Base-by-base conservation (phyloP, 2,329 filamentous ascomycete species). In the Fusarium praegraminearum region DNA sequence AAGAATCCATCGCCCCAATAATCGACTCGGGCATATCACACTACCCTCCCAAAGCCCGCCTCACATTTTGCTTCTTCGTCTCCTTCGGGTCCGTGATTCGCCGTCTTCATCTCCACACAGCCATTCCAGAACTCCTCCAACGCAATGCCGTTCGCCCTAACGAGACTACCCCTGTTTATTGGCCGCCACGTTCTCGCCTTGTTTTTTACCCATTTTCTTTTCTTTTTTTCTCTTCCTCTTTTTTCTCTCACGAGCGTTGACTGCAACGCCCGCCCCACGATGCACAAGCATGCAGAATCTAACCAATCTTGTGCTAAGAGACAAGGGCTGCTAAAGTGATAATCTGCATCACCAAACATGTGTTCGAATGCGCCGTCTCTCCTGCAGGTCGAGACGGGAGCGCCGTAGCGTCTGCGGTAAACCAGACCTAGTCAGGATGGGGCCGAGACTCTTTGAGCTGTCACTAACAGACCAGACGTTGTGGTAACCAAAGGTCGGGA, bases 71-170 rank as follows among this genome's bases (percentile, higher is more conserved):
- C 20, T 38, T 22, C 18, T 55, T 47, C 3, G 6, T 46, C 7
- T 5, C 9, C 26, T 33, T 35, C 26, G 15, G 24, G 11, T 35
- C 24, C 49, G 11, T 64, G 47, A 67, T 72, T 73, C 40, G 68
- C 40, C 30, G 15, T 44, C 38, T 32, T 35, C 35, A 50, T 66
- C 66, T 55, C 67, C 67, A 63, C 67, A 57, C 62, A 63, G 49
- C 57, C 57, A 57, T 68, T 65, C 57, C 65, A 57, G 45, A 54
- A 38, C 41, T 50, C 58, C 41, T 18, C 64, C 61, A 67, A 65
- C 58, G 69, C 66, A 62, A 73, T 75, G 70, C 73, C 73, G 73
- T 75, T 75, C 73, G 73, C 73, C 73, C 65, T 72, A 45, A 41
- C 56, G 20, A 55, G 45, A 30, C 9, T 38, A 46, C 56, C 54